Percentiles rank a stretch among this genome's conserved stretches.
These are phyloP conservation scores for Huntiella decipiens DNA, from an alignment of 2,329 filamentous ascomycete species.

Conservation along the genomic window DNA sequence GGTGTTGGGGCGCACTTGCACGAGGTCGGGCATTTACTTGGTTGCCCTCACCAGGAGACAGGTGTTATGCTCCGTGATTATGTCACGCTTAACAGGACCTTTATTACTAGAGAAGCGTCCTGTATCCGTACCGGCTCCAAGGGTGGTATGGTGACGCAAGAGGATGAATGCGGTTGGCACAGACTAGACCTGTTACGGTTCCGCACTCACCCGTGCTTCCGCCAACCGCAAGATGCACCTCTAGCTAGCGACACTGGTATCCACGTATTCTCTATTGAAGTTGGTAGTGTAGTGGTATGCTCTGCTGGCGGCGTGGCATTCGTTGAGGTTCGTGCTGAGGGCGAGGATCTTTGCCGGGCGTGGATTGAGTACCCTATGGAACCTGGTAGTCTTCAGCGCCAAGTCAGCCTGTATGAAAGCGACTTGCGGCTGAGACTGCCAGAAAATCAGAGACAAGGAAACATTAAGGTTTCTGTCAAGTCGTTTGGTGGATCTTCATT, in stretches of 20 bases:
- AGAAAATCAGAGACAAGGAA: constrained; percentile 50
- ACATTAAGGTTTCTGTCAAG: constrained; percentile 53
- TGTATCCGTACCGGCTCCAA: constrained; percentile 73
- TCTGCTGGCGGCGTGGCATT: constrained; percentile 69
- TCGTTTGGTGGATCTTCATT: constrained; percentile 57
- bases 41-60: constrained; percentile 71
- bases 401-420: constrained; percentile 55
- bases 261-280: constrained; percentile 71
- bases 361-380: constrained; percentile 65
- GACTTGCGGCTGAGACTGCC: constrained; percentile 55
- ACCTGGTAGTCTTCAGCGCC: constrained; percentile 44
- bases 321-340: constrained; percentile 62
- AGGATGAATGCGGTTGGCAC: constrained; percentile 84
- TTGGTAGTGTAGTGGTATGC: constrained; percentile 54
- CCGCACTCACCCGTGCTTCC: constrained; percentile 77
- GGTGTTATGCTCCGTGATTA: constrained; percentile 92
- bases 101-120: constrained; percentile 63
- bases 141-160: constrained; percentile 52
- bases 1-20: constrained; percentile 87
- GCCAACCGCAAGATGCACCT: constrained; percentile 54
- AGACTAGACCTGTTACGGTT: constrained; percentile 76
- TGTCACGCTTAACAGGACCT: constrained; percentile 64
- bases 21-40: constrained; percentile 77
- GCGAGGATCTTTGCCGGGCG: constrained; percentile 59
- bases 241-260: constrained; percentile 52